A percentile compares a stretch with the other conserved stretches of the same genome.
These are phyloP conservation scores for Prunus davidiana DNA, from an alignment of 306 rosid species.

Conservation along the genomic window DNA sequence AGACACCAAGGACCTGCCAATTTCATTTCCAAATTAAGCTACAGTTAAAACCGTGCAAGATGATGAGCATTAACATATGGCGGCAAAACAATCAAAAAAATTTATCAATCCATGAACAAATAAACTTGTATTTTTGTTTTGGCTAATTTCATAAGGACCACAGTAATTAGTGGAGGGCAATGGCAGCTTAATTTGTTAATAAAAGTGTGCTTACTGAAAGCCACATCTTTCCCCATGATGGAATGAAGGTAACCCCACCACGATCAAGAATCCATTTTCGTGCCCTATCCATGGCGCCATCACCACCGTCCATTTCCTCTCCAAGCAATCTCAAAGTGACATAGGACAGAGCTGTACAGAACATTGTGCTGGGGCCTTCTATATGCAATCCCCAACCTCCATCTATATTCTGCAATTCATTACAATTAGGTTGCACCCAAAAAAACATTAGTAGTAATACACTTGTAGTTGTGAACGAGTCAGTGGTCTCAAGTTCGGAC, in stretches of 20 bases:
- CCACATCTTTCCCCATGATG: constrained; percentile 86
- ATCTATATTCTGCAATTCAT: constrained; percentile 48
- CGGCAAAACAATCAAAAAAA: too few species aligned
- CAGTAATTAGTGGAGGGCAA: too few species aligned
- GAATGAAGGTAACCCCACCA: constrained; percentile 56
- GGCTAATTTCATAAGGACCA: too few species aligned
- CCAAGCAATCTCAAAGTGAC: constrained; percentile 65
- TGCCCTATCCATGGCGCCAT: constrained; percentile 48
- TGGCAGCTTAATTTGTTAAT: too few species aligned
- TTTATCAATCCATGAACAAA: too few species aligned
- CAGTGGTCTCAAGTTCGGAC: too few species aligned
- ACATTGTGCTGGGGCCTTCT: constrained; percentile 77
- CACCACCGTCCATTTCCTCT: constrained; percentile 43
- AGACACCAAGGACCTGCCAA: constrained; percentile 63
- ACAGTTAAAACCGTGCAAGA: not conserved
- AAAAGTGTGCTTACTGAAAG: constrained; percentile 45
- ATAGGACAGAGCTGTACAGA: constrained; percentile 57
- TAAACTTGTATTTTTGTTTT: too few species aligned
- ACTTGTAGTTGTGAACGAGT: too few species aligned
- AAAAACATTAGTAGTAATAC: not conserved
- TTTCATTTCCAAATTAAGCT: not conserved
- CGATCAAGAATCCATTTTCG: constrained; percentile 69
- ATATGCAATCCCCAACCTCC: constrained; percentile 94
- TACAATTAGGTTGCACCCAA: not conserved
- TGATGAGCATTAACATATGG: too few species aligned